A percentile compares a stretch with the other conserved stretches of the same genome.
phyloP scores from a whole-genome alignment of 2,329 filamentous ascomycete genomes.

The Exophiala oligosperma region DNA sequence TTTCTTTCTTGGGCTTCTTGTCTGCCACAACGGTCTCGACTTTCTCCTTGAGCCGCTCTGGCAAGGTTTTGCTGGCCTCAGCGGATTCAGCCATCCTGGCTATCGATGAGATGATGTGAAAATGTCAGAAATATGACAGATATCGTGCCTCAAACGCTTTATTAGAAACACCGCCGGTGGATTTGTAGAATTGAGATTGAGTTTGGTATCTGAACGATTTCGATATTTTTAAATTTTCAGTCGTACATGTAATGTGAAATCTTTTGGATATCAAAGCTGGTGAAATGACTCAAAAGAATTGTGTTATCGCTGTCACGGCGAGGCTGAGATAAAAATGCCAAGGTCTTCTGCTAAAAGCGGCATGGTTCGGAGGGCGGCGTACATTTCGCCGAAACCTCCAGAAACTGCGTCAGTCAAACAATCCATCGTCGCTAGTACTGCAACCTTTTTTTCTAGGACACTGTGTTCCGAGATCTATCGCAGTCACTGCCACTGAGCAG shows the following conservation, averaged over 20 bases:
- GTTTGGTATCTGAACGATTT: no score
- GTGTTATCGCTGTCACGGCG: neutral
- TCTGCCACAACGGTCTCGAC: constrained; percentile 32
- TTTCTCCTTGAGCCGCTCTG: constrained; percentile 39
- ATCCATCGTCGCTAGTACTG: neutral
- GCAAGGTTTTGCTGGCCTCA: constrained; percentile 20
- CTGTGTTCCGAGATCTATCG: constrained; percentile 17
- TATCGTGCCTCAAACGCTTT: no score
- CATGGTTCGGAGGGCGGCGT: neutral
- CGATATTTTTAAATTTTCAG: neutral
- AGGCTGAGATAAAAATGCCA: constrained; percentile 9
- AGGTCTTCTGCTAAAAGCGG: neutral
- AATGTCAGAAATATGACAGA: no score
- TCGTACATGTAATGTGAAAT: neutral
- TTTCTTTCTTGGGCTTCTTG: constrained; percentile 38
- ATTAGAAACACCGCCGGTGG: no score
- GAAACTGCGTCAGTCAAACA: neutral
- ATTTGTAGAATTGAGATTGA: no score
- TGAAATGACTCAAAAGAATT: neutral
- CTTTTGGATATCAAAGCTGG: neutral
- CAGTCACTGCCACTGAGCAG: constrained; percentile 12
- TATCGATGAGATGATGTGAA: neutral
- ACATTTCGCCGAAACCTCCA: neutral
- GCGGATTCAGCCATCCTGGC: constrained; percentile 23
- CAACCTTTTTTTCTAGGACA: constrained; percentile 22